phyloP scores from a whole-genome alignment of 2,329 filamentous ascomycete genomes.

The Cladosporium sp. region DNA sequence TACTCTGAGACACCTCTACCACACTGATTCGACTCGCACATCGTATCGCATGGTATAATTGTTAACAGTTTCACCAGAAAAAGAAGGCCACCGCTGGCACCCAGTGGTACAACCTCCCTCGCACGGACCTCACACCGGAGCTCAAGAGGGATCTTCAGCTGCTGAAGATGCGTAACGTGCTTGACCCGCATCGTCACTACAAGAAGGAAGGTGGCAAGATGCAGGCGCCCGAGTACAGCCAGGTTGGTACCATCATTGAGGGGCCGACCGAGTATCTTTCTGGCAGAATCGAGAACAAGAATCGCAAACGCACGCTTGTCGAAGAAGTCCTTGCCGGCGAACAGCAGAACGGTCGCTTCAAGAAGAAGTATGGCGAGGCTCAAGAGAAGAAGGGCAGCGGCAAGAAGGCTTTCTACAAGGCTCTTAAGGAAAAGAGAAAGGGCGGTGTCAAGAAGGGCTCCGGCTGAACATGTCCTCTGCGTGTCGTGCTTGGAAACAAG shows the following conservation, averaged over 20 bases:
- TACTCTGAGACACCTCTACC: conserved; percentile 56
- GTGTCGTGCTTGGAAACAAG: conserved; percentile 6
- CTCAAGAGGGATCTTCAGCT: conserved; percentile 86
- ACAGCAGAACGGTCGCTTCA: conserved; percentile 64
- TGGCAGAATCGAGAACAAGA: conserved; percentile 73
- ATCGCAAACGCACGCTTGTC: conserved; percentile 78
- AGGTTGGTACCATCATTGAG: conserved; percentile 81
- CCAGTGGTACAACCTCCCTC: conserved; percentile 82
- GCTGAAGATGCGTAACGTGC: conserved; percentile 77
- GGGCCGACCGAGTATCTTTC: conserved; percentile 84
- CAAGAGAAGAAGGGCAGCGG: conserved; percentile 77
- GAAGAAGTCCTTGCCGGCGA: conserved; percentile 73
- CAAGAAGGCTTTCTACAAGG: conserved; percentile 84
- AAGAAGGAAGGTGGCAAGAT: conserved; percentile 74
- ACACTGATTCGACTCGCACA: conserved; percentile 13
- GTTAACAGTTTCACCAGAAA: conserved; percentile 36
- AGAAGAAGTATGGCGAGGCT: conserved; percentile 79
- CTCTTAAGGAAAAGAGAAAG: conserved; percentile 56
- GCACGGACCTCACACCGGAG: conserved; percentile 75
- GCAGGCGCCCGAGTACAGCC: conserved; percentile 72
- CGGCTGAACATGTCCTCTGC: conserved; percentile 12
- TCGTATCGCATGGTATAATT: conserved; percentile 6
- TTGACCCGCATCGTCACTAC: conserved; percentile 86
- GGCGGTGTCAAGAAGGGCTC: conserved; percentile 29
- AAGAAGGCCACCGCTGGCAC: conserved; percentile 66